Conservation (phyloP, 345 rosid genomes). For the Salix koriyanagi region DNA sequence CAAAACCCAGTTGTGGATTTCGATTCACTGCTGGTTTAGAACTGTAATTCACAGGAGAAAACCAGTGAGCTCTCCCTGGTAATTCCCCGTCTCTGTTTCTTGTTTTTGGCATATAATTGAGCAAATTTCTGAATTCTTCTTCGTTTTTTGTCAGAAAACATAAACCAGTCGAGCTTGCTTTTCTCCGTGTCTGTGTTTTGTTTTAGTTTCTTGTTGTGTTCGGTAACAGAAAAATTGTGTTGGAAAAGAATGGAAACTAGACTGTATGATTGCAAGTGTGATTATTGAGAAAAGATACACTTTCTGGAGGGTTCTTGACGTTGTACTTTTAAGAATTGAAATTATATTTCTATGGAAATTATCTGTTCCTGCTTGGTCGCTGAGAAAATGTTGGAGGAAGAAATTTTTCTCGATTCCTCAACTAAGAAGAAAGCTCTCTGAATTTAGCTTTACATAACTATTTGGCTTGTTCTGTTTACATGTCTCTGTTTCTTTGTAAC, state of each 20-base stretch:
- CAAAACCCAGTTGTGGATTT: constrained; percentile 31
- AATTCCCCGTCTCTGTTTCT: constrained; percentile 22
- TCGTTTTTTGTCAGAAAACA: not conserved
- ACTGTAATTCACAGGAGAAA: constrained; percentile 16
- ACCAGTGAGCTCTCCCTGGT: constrained; percentile 29
- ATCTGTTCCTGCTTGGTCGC: not conserved
- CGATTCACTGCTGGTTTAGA: constrained; percentile 14
- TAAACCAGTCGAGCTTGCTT: not conserved
- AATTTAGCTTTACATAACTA: not conserved
- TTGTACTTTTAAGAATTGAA: not conserved
- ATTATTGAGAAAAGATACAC: not conserved
- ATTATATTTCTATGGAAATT: not conserved
- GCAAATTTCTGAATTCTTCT: not conserved
- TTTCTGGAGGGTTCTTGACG: not conserved
- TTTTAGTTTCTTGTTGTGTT: not conserved
- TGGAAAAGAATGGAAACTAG: not conserved
- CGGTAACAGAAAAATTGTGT: not conserved
- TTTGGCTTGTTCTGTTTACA: not conserved
- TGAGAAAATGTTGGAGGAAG: not conserved
- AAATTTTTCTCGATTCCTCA: not conserved
- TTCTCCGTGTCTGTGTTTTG: not conserved
- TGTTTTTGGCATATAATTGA: not conserved
- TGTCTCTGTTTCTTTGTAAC: not conserved
- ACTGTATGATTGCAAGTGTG: not conserved
- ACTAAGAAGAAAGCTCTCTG: not conserved